Evolutionary conservation across 345 rosid genomes (phyloP).

Genomic region (Eucalyptus dawsonii): DNA sequence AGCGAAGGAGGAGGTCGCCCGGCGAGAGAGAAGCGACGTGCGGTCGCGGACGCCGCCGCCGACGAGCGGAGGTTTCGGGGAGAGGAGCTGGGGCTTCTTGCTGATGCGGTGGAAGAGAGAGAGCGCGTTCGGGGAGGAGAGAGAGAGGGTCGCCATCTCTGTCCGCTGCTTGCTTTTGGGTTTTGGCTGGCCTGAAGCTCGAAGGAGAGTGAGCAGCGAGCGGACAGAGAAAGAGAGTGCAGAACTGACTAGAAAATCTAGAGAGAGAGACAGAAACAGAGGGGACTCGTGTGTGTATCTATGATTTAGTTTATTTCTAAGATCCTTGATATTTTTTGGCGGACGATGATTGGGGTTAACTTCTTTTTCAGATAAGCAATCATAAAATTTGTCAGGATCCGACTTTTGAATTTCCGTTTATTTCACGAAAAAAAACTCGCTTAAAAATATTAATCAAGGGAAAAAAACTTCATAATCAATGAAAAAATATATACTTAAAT

Average conservation of each 20-base stretch:
- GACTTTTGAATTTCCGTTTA: too few relatives aligned
- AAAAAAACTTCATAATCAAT: too few relatives aligned
- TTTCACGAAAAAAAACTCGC: too few relatives aligned
- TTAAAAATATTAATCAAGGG: too few relatives aligned
- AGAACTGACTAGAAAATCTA: neutral
- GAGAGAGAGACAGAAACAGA: neutral
- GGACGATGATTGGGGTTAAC: neutral
- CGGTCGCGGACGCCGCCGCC: neutral
- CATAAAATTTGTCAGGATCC: too few relatives aligned
- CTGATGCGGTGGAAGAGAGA: neutral
- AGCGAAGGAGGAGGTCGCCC: constrained; percentile 13
- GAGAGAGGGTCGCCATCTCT: neutral
- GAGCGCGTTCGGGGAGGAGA: constrained; percentile 17
- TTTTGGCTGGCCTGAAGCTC: neutral
- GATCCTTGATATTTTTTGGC: neutral
- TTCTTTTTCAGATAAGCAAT: neutral
- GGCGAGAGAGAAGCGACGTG: neutral
- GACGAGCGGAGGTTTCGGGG: neutral
- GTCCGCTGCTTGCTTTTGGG: neutral
- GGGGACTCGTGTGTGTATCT: too few relatives aligned
- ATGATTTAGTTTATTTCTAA: neutral
- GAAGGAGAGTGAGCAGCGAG: neutral
- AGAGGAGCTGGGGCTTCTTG: neutral
- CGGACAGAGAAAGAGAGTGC: neutral
- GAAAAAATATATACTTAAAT: too few relatives aligned